Evolutionary conservation across 345 rosid species (phyloP).

Genomic region (Kernera saxatilis): DNA sequence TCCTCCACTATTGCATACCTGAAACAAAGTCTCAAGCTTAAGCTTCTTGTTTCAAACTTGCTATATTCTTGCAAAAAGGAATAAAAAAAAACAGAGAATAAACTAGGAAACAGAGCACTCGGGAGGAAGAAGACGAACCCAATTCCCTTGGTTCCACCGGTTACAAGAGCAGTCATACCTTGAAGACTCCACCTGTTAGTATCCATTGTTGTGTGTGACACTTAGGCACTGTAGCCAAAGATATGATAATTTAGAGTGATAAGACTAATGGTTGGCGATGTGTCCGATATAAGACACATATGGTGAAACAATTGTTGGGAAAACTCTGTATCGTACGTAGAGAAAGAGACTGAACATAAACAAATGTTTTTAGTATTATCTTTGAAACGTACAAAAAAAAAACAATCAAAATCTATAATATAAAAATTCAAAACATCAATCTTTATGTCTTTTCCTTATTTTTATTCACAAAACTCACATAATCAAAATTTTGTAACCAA

Average conservation of each 20-base stretch:
- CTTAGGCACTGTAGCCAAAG: background rate
- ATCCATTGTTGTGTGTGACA: conserved; percentile 7
- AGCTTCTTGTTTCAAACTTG: background rate
- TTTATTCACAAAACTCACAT: too few species aligned
- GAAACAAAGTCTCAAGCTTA: background rate
- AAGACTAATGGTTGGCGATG: background rate
- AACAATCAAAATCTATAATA: too few species aligned
- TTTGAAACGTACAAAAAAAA: too few species aligned
- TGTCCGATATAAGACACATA: background rate
- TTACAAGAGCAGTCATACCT: conserved; percentile 33
- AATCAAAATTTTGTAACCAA: too few species aligned
- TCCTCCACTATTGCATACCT: conserved; percentile 55
- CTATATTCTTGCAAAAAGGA: background rate
- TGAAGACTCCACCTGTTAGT: conserved; percentile 21
- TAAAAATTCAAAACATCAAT: too few species aligned
- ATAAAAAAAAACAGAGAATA: background rate
- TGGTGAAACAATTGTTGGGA: background rate
- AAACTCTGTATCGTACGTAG: background rate
- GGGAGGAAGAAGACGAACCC: conserved; percentile 20
- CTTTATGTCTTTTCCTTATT: too few species aligned
- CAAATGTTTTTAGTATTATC: too few species aligned
- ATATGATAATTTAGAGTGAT: background rate
- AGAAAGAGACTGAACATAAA: background rate
- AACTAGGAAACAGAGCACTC: background rate
- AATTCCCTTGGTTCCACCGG: conserved; percentile 29